Percentiles rank a stretch among this genome's conserved stretches.
phyloP scores from a whole-genome alignment of 2,329 filamentous ascomycete genomes.

The Aspergillus sp. region DNA sequence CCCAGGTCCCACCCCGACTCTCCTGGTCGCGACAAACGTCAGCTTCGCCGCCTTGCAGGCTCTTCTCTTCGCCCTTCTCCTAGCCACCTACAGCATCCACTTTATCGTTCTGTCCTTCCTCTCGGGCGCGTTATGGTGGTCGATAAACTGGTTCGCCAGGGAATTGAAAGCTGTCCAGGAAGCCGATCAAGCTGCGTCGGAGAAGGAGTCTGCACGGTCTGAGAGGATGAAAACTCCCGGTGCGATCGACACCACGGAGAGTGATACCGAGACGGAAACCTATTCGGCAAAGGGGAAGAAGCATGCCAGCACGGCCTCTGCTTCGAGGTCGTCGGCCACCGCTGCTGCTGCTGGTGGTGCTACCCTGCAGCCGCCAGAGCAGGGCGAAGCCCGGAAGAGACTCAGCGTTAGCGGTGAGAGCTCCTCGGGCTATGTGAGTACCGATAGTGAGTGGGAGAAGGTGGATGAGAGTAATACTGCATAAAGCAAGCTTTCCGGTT shows the following conservation, averaged over 20 bases:
- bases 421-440: constrained; percentile 59
- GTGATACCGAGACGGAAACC: constrained; percentile 41
- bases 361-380: background rate
- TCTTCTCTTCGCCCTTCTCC: constrained; percentile 68
- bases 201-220: constrained; percentile 25
- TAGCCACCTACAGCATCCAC: constrained; percentile 82
- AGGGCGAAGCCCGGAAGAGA: constrained; percentile 39
- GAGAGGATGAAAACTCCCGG: constrained; percentile 24
- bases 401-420: constrained; percentile 44
- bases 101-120: constrained; percentile 77
- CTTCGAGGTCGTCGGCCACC: constrained; percentile 25
- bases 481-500: background rate
- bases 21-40: constrained; percentile 84
- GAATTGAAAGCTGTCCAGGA: constrained; percentile 54
- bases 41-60: constrained; percentile 82
- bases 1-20: constrained; percentile 79
- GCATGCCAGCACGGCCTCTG: constrained; percentile 43
- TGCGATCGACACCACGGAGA: constrained; percentile 37
- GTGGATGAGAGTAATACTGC: constrained; percentile 51
- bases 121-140: constrained; percentile 79
- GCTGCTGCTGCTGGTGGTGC: constrained; percentile 46
- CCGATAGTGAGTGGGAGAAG: constrained; percentile 97
- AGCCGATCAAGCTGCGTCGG: constrained; percentile 41
- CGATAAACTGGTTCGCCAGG: constrained; percentile 93
- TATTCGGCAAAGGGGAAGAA: constrained; percentile 16